A percentile compares a stretch with the other conserved stretches of the same genome.
phyloP scores from a whole-genome alignment of 305 asterid species.

The Solanum hybrid region DNA sequence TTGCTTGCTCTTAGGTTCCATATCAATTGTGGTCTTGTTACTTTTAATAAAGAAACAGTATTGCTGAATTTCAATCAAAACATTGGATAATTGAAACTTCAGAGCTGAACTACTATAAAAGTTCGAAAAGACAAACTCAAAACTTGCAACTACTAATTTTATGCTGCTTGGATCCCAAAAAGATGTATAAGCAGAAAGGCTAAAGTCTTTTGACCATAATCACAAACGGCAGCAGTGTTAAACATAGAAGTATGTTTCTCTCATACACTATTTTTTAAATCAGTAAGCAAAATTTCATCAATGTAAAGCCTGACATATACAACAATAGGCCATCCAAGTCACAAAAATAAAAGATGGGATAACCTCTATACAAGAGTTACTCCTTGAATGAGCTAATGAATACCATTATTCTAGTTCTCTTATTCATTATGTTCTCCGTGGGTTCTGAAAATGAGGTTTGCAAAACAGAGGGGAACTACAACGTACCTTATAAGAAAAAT shows the following conservation, averaged over 20 bases:
- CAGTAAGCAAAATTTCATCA: neutral
- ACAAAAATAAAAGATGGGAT: neutral
- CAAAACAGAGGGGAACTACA: neutral
- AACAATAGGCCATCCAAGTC: neutral
- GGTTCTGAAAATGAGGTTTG: neutral
- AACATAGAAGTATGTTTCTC: neutral
- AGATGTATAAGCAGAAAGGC: neutral
- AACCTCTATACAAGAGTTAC: neutral
- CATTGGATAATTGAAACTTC: neutral
- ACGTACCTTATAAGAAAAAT: neutral
- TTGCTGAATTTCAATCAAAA: neutral
- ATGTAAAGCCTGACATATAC: neutral
- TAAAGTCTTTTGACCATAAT: neutral
- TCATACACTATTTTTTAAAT: neutral
- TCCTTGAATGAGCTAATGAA: neutral
- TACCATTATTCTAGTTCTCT: neutral
- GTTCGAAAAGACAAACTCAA: neutral
- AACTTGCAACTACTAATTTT: neutral
- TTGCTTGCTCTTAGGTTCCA: neutral
- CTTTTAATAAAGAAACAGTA: neutral
- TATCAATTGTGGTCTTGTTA: neutral
- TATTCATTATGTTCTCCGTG: neutral
- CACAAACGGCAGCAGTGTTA: neutral
- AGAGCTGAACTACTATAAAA: neutral
- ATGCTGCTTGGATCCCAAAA: neutral